Conservation (phyloP, 352 stramenopile species). For the Peronospora belbahrii region DNA sequence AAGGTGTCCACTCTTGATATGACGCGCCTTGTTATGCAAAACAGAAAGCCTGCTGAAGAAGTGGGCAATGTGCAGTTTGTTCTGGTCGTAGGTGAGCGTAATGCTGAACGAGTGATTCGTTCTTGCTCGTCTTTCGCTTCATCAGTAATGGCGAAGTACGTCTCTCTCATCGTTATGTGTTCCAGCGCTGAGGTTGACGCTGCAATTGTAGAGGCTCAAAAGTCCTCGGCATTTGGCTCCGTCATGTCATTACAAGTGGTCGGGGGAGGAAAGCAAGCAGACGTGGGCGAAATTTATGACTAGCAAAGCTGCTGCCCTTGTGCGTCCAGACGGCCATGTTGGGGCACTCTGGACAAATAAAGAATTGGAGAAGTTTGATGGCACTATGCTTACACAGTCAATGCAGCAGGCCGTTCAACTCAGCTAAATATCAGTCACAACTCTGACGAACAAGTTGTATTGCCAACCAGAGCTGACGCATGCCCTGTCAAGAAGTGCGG, state of each 20-base stretch:
- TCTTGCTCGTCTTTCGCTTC: conserved; percentile 9
- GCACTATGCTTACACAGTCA: conserved; percentile 9
- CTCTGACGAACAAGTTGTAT: no score
- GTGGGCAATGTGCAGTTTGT: conserved; percentile 41
- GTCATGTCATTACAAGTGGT: conserved; percentile 27
- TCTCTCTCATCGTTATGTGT: conserved; percentile 34
- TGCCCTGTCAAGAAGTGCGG: conserved; percentile 18
- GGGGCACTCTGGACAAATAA: conserved; percentile 44
- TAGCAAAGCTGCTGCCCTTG: conserved; percentile 34
- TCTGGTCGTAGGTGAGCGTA: conserved; percentile 37
- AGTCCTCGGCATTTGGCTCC: conserved; percentile 20
- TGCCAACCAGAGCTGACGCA: background rate
- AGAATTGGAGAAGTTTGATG: conserved; percentile 15
- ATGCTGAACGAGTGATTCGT: conserved; percentile 16
- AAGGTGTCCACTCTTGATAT: conserved; percentile 53
- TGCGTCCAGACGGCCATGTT: conserved; percentile 79
- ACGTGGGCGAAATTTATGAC: conserved; percentile 38
- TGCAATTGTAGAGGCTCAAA: conserved; percentile 8
- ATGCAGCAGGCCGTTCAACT: conserved; percentile 26
- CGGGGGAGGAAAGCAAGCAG: conserved; percentile 17
- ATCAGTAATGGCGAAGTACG: conserved; percentile 19
- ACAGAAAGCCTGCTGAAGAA: background rate
- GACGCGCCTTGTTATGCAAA: conserved; percentile 9
- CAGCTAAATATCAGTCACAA: conserved; percentile 8
- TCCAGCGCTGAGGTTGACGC: conserved; percentile 15